These are phyloP conservation scores for Clavariopsis aquatica DNA, from an alignment of 495 filamentous ascomycete genomes.

Conservation along the genomic window DNA sequence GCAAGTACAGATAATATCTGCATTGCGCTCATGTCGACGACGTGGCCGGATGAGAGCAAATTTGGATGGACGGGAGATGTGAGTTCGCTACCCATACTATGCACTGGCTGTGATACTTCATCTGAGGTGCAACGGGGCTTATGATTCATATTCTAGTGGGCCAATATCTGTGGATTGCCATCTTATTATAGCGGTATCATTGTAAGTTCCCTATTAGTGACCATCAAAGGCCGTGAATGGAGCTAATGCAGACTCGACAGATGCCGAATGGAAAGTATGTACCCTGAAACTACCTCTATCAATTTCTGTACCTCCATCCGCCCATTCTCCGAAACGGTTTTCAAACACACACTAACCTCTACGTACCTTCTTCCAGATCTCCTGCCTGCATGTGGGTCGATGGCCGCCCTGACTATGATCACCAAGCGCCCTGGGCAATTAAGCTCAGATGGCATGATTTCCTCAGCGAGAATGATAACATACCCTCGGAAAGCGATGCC, in stretches of 20 bases:
- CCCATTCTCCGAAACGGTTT: slow-evolving; percentile 2
- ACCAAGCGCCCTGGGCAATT: not conserved
- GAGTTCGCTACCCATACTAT: not conserved
- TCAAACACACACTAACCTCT: not conserved
- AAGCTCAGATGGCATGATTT: slow-evolving; percentile 2
- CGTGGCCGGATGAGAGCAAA: not conserved
- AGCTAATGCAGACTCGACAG: slow-evolving; percentile 2
- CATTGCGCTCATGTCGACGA: not conserved
- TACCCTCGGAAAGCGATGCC: not conserved
- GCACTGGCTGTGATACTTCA: not conserved
- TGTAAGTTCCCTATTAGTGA: not conserved
- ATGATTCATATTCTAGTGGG: slow-evolving; percentile 1
- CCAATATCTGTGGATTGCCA: not conserved
- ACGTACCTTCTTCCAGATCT: not conserved
- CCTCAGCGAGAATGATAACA: not conserved
- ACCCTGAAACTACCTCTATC: not conserved
- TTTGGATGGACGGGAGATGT: slow-evolving; percentile 1
- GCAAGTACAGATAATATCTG: slow-evolving; percentile 1
- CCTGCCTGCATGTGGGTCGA: slow-evolving; percentile 1
- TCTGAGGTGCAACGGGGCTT: not conserved
- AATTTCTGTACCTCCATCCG: slow-evolving; percentile 1
- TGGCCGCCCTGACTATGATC: not conserved
- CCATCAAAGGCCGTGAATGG: not conserved
- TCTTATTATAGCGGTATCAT: slow-evolving; percentile 1
- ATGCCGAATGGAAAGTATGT: slow-evolving; percentile 1